These are phyloP conservation scores for Syzygium syzygioides DNA, from an alignment of 441 rosid species.

Conservation along the genomic window DNA sequence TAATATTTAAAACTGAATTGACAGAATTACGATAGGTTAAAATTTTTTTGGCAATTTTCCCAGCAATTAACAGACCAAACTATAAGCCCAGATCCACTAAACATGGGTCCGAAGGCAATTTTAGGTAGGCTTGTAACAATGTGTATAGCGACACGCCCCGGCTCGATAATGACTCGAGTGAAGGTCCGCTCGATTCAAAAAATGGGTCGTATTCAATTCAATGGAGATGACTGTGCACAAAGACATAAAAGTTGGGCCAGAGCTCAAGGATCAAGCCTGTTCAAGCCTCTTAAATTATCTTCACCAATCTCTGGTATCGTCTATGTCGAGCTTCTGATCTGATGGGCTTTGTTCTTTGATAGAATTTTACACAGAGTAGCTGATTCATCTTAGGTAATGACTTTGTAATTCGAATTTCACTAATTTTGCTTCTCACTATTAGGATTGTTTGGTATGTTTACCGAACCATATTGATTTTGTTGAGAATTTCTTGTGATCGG, in stretches of 20 bases:
- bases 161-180: neutral
- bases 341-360: neutral
- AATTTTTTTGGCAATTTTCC: too few species aligned
- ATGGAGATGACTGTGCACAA: too few species aligned
- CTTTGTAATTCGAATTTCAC: neutral
- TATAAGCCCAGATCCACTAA: neutral
- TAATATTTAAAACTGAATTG: too few species aligned
- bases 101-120: neutral
- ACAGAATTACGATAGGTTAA: rapidly evolving
- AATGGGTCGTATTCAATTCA: neutral
- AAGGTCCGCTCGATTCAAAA: neutral
- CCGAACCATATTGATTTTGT: neutral
- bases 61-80: neutral
- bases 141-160: neutral
- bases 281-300: neutral
- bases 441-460: neutral
- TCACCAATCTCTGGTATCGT: neutral
- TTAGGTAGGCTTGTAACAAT: neutral
- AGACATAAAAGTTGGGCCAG: neutral
- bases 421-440: neutral
- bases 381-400: neutral
- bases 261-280: neutral
- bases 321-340: neutral
- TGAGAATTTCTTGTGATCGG: neutral
- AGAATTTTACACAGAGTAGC: neutral